Evolutionary conservation across 2,329 filamentous ascomycete species (phyloP).

Genomic region (Claviceps quebecensis): DNA sequence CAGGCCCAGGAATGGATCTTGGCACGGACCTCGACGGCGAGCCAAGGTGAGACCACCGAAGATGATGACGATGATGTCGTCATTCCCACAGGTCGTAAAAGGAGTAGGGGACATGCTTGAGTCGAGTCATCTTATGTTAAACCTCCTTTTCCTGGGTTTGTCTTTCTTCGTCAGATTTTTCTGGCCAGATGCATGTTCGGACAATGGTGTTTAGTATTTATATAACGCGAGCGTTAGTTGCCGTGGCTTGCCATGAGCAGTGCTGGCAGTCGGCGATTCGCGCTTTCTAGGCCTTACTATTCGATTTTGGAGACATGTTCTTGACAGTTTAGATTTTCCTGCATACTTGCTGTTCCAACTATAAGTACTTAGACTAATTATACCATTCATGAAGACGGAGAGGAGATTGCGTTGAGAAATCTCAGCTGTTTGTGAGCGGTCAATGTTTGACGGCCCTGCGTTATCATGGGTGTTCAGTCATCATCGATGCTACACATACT

Average conservation of each 20-base stretch:
- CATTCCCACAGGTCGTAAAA: neutral
- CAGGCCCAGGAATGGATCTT: constrained; percentile 40
- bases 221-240: neutral
- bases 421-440: neutral
- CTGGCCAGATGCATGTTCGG: neutral
- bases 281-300: neutral
- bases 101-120: neutral
- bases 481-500: no score
- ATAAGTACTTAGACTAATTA: neutral
- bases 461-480: no score
- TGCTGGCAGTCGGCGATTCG: neutral
- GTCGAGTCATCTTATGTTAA: neutral
- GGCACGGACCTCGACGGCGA: constrained; percentile 20
- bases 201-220: neutral
- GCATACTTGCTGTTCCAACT: neutral
- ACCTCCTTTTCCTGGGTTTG: neutral
- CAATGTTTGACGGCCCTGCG: no score
- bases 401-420: neutral
- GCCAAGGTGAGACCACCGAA: constrained; percentile 32
- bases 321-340: neutral
- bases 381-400: neutral
- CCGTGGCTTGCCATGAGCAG: no score
- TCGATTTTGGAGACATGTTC: neutral
- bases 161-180: neutral
- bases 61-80: constrained; percentile 23